Base-by-base conservation (phyloP, 2,329 filamentous ascomycete genomes). In the Nannizziopsis arthrosporioides region DNA sequence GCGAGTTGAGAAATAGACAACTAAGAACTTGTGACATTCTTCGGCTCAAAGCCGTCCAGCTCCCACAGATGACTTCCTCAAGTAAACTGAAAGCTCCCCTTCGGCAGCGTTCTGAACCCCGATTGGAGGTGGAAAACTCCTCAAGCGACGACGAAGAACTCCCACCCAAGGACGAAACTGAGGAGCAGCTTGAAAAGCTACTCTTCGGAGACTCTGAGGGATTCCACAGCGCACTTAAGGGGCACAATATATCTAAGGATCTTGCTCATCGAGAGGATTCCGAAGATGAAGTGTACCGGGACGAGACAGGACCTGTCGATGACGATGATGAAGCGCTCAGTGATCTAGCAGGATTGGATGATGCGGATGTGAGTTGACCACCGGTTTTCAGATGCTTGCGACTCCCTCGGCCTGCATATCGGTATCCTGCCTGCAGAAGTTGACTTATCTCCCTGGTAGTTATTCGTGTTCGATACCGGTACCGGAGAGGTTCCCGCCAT, bases 131-230 rank as follows among this genome's bases (percentile, higher is more conserved):
- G 22, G 57, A 61, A 14, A 54, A 54, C 1, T 57, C 51, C 34
- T 56, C 56, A 14, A 58, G 59, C 49, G 61, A 62, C 49, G 61
- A 62, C 43, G 61, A 63, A 30, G 47, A 49, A 10, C 46, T 50
- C 12, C 56, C 64, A 10, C 59, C 46, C 10, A 92, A 90, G 62
- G 87, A 94, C 62, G 81, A 80, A 11, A 81, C 84, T 45, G 89
- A 95, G 64, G 80, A 84, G 60, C 86, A 90, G 62, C 78, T 95
- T 27, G 90, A 95, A 69, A 79, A 81, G 55, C 71, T 95, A 53
- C 84, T 98, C 2, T 85, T 98, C 53, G 92, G 92, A 48, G 85
- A 94, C 67, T 80, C 82, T 41, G 76, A 78, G n/a, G 85, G 82
- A 31, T 96, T 96, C 64, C 77, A 81, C 50, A 74, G 82, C 49